These are phyloP conservation scores for Podaxis carcinomalis DNA, from an alignment of 768 basidiomycete species.

Conservation along the genomic window DNA sequence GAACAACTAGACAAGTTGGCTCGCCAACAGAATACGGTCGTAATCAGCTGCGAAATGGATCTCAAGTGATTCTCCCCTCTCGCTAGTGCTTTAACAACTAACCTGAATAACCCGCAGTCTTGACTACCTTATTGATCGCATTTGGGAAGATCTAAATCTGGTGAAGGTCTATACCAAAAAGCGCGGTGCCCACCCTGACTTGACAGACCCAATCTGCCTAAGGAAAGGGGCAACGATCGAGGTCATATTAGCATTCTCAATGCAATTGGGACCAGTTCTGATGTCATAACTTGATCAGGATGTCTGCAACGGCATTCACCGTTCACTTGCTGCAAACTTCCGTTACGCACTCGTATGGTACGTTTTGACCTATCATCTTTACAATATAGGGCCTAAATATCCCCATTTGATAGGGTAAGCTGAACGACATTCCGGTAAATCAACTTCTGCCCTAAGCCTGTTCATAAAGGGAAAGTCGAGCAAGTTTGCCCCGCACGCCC, in stretches of 20 bases:
- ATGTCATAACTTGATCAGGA: slow-evolving; percentile 36
- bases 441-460: background rate
- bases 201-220: slow-evolving; percentile 86
- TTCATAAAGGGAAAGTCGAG: slow-evolving; percentile 78
- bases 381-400: background rate
- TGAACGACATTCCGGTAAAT: too few species aligned
- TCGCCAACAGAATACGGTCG: slow-evolving; percentile 77
- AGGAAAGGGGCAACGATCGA: slow-evolving; percentile 92
- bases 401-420: slow-evolving; percentile 7
- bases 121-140: slow-evolving; percentile 67
- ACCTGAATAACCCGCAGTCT: slow-evolving; percentile 37
- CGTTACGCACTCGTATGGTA: slow-evolving; percentile 93
- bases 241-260: slow-evolving; percentile 30
- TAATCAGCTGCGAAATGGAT: slow-evolving; percentile 94
- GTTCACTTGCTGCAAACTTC: slow-evolving; percentile 86
- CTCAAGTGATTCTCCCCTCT: slow-evolving; percentile 56
- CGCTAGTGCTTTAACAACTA: slow-evolving; percentile 4
- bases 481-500: slow-evolving; percentile 90
- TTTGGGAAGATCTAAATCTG: slow-evolving; percentile 76
- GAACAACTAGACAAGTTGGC: slow-evolving; percentile 83
- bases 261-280: background rate
- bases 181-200: slow-evolving; percentile 89
- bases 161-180: slow-evolving; percentile 98
- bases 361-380: background rate
- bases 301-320: slow-evolving; percentile 91